Percentiles rank a stretch among this genome's conserved stretches.
phyloP scores from a whole-genome alignment of 2,329 filamentous ascomycete genomes.

The Hypoxylon sp. region DNA sequence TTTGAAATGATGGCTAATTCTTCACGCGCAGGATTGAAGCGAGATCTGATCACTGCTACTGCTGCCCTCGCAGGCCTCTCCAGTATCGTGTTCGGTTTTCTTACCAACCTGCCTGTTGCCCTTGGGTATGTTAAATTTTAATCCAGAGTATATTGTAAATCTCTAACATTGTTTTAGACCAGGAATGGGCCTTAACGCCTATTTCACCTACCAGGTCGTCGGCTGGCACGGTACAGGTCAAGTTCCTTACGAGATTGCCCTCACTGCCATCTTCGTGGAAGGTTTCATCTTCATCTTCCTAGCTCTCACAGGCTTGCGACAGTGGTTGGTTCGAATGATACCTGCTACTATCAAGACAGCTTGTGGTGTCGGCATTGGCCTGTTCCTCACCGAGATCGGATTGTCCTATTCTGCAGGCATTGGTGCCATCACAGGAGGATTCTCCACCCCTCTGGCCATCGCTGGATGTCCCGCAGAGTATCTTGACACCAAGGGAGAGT shows the following conservation, averaged over 20 bases:
- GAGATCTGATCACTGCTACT: slow-evolving; percentile 86
- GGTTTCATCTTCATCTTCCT: slow-evolving; percentile 76
- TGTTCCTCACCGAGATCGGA: slow-evolving; percentile 75
- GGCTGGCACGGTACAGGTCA: slow-evolving; percentile 71
- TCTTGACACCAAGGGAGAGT: slow-evolving; percentile 66
- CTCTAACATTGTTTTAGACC: slow-evolving; percentile 61
- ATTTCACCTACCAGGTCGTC: slow-evolving; percentile 78
- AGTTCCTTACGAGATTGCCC: slow-evolving; percentile 71
- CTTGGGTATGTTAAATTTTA: slow-evolving; percentile 73
- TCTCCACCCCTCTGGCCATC: slow-evolving; percentile 79
- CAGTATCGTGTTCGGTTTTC: slow-evolving; percentile 82
- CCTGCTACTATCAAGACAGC: slow-evolving; percentile 76
- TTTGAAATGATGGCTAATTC: slow-evolving; percentile 25
- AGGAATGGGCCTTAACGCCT: slow-evolving; percentile 78
- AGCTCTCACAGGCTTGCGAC: slow-evolving; percentile 77
- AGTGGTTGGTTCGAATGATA: slow-evolving; percentile 79
- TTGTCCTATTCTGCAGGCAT: slow-evolving; percentile 86
- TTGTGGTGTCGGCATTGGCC: slow-evolving; percentile 75
- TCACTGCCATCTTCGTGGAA: slow-evolving; percentile 76
- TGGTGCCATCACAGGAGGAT: slow-evolving; percentile 81
- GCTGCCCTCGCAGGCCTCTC: slow-evolving; percentile 83
- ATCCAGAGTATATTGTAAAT: background rate
- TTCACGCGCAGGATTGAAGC: slow-evolving; percentile 69
- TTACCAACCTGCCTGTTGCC: slow-evolving; percentile 85
- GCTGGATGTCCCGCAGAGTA: slow-evolving; percentile 78